Conservation (phyloP, 2,329 filamentous ascomycete species). For the Emergomyces orientalis region DNA sequence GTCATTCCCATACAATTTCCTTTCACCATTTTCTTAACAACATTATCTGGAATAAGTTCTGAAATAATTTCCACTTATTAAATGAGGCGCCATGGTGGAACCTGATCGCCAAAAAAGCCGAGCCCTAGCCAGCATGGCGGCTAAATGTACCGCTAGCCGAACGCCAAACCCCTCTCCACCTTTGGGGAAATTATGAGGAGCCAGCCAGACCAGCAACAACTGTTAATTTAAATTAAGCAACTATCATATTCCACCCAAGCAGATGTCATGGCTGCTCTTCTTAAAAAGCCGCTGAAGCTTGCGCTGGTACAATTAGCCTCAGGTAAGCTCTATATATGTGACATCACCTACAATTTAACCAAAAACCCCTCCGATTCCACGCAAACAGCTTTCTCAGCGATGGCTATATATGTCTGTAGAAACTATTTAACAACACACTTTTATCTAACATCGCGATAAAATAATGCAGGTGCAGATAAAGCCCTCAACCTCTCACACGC, state of each 20-base stretch:
- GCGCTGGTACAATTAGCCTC: conserved; percentile 74
- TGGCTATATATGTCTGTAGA: neutral
- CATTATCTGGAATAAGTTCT: too few relatives aligned
- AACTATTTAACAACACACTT: neutral
- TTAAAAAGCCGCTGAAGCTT: conserved; percentile 69
- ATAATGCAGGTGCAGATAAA: conserved; percentile 62
- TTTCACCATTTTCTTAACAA: too few relatives aligned
- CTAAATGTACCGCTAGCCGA: too few relatives aligned
- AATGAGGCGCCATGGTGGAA: too few relatives aligned
- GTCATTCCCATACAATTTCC: too few relatives aligned
- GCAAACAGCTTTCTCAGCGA: conserved; percentile 15
- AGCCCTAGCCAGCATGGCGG: too few relatives aligned
- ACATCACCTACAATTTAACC: conserved; percentile 13
- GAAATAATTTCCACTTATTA: too few relatives aligned
- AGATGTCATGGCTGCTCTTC: conserved; percentile 44
- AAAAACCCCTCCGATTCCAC: neutral
- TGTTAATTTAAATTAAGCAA: too few relatives aligned
- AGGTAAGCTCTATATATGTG: conserved; percentile 35
- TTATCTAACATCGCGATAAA: neutral
- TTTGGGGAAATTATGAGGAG: too few relatives aligned
- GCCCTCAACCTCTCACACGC: conserved; percentile 71
- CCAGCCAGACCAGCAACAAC: neutral
- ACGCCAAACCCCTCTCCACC: too few relatives aligned
- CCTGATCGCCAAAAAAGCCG: too few relatives aligned
- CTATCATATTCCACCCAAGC: neutral